Base-by-base conservation (phyloP, 2,329 filamentous ascomycete genomes). In the Pleurostoma richardsiae region DNA sequence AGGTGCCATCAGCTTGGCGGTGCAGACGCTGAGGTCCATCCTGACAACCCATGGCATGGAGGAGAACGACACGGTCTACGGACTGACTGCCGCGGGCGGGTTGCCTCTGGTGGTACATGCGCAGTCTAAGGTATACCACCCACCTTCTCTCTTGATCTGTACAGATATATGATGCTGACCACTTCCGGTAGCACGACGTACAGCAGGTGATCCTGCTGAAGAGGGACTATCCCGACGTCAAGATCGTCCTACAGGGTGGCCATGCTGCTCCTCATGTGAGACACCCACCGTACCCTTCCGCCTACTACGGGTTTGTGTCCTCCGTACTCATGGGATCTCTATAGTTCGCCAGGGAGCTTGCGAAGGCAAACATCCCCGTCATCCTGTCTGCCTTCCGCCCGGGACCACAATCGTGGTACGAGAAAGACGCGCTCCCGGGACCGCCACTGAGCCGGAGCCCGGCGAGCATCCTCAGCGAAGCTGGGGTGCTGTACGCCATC, bases 371-470 rank as follows among this genome's bases (percentile, higher is more conserved):
- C 11, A 66, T 74, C 29, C 64, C 70, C 3, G 56, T 72, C n/a
- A 70, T 75, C 28, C 57, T 74, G 3, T 66, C 67, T n/a, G 61
- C 58, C 10, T 63, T 61, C 39, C 65, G 67, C 3, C 58, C 60
- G 2, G 65, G 55, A 4, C 61, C 62, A 1, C 57, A 61, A 38
- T 47, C 39, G 10, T 73, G 66, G 56, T 62, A 69, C 5, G 65
- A 62, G 39, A 60, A 60, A 8, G 60, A 68, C 40, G 57, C 61
- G 3, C 58, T 73, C 0, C 56, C 66, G 0, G 71, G 71, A 0
- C 71, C 70, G 4, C 72, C 72, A 3, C 60, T 75, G 4, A 66
- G 59, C 4, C 59, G 55, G 30, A 69, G 62, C 39, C 58, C 68
- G 1, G 67, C 68, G 2, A 60, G 65, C 7, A 57, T 69, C 2